Conservation (phyloP, 768 basidiomycete species). For the Coprinopsis sp. region DNA sequence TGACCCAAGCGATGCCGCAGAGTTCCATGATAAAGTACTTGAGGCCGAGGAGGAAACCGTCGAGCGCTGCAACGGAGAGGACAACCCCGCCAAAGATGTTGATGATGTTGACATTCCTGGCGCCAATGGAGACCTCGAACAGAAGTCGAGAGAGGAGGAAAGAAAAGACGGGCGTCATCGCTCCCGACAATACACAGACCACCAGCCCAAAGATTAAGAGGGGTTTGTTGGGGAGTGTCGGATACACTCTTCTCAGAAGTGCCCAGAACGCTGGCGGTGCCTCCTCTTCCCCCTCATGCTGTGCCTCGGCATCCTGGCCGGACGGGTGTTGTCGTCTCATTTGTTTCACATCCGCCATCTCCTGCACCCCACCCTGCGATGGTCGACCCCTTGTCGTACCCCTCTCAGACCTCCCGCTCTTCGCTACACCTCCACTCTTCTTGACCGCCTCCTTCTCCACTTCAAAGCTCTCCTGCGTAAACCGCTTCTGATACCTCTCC, state of each 20-base stretch:
- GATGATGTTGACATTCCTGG: constrained; percentile 54
- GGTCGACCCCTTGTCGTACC: constrained; percentile 20
- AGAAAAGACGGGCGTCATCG: constrained; percentile 90
- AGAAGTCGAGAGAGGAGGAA: constrained; percentile 81
- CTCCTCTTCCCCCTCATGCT: constrained; percentile 10
- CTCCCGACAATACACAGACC: constrained; percentile 67
- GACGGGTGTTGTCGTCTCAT: constrained; percentile 15
- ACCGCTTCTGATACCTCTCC: constrained; percentile 16
- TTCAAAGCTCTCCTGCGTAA: constrained; percentile 33
- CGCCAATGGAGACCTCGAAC: constrained; percentile 69
- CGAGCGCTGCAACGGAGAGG: constrained; percentile 66
- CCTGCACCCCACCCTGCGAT: constrained; percentile 17
- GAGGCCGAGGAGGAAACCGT: constrained; percentile 69
- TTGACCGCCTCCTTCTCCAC: constrained; percentile 39
- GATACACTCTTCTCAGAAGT: constrained; percentile 55
- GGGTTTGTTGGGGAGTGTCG: constrained; percentile 70
- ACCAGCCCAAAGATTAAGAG: constrained; percentile 66
- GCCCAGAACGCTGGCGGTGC: constrained; percentile 35
- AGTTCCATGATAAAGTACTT: constrained; percentile 83
- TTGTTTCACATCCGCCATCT: not conserved
- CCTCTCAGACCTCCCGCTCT: constrained; percentile 20
- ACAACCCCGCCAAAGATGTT: constrained; percentile 70
- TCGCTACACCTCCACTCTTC: constrained; percentile 34
- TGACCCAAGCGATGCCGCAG: constrained; percentile 71
- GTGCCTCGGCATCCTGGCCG: constrained; percentile 16